Percentiles rank a stretch among this genome's conserved stretches.
phyloP scores from a whole-genome alignment of 352 stramenopile genomes.

The Phytophthora nicotianae region DNA sequence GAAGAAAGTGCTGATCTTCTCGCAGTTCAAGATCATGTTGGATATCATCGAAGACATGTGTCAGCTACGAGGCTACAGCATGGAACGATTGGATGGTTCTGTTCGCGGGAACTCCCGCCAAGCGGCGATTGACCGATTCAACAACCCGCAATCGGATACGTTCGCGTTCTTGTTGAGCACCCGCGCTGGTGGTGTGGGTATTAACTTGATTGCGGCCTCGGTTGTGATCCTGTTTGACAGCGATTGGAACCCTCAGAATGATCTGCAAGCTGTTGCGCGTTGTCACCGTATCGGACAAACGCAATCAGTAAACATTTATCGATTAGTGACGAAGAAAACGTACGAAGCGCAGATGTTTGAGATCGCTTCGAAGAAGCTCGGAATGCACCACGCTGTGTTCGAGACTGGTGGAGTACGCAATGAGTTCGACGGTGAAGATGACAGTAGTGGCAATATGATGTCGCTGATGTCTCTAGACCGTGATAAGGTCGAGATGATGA shows the following conservation, averaged over 20 bases:
- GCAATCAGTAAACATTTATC: constrained; percentile 99
- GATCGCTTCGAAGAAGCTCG: constrained; percentile 98
- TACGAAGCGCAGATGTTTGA: constrained; percentile 99
- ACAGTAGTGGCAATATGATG: constrained; percentile 92
- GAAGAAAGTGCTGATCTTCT: constrained; percentile 99
- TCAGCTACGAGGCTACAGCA: constrained; percentile 80
- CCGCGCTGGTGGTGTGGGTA: constrained; percentile 96
- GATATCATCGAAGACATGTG: constrained; percentile 94
- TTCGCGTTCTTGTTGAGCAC: constrained; percentile 98
- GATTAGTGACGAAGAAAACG: constrained; percentile 98
- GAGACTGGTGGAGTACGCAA: constrained; percentile 93
- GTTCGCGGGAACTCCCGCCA: constrained; percentile 97
- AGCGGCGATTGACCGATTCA: constrained; percentile 98
- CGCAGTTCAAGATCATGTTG: constrained; percentile 99
- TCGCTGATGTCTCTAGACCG: constrained; percentile 93
- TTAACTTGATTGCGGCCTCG: constrained; percentile 94
- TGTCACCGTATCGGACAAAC: constrained; percentile 99
- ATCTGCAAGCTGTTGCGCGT: constrained; percentile 97
- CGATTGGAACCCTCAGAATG: constrained; percentile 99
- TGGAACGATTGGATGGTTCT: constrained; percentile 97
- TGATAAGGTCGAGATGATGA: constrained; percentile 99
- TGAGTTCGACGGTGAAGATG: constrained; percentile 95
- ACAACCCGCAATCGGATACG: constrained; percentile 91
- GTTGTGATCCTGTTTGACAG: constrained; percentile 93
- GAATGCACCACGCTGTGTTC: constrained; percentile 98